These are phyloP conservation scores for Macrophomina pseudophaseolina DNA, from an alignment of 2,329 filamentous ascomycete species.

Conservation along the genomic window DNA sequence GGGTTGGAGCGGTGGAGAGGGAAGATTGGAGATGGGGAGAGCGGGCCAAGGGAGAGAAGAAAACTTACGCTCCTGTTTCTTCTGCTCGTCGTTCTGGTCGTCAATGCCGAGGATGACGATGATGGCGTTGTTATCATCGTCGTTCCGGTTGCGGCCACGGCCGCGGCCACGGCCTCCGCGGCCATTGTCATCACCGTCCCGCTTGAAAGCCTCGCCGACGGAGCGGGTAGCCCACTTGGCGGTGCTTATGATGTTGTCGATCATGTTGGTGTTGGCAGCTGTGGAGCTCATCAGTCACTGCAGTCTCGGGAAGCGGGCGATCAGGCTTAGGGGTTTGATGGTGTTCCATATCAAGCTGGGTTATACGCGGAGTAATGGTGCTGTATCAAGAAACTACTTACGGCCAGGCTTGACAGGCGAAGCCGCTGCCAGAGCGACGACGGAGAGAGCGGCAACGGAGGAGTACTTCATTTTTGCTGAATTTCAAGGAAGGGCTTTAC, in stretches of 20 bases:
- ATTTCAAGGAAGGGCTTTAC: neutral
- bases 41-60: too few species aligned
- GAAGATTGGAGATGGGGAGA: neutral
- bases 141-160: neutral
- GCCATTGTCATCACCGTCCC: neutral
- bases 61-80: slow-evolving; percentile 12
- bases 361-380: neutral
- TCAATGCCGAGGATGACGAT: slow-evolving; percentile 11
- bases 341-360: too few species aligned
- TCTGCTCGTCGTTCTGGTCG: slow-evolving; percentile 1
- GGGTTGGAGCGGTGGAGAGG: neutral
- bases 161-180: neutral
- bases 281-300: neutral
- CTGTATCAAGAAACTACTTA: slow-evolving; percentile 33
- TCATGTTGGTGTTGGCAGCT: slow-evolving; percentile 10
- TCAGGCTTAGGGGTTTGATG: too few species aligned
- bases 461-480: slow-evolving; percentile 35
- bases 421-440: slow-evolving; percentile 33
- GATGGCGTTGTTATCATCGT: slow-evolving; percentile 8
- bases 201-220: neutral
- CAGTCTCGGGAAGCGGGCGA: too few species aligned
- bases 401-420: slow-evolving; percentile 30
- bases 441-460: slow-evolving; percentile 31
- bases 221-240: slow-evolving; percentile 1
- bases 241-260: neutral